Evolutionary conservation across 768 basidiomycete genomes (phyloP).

Genomic region (Macrocybe gigantea): DNA sequence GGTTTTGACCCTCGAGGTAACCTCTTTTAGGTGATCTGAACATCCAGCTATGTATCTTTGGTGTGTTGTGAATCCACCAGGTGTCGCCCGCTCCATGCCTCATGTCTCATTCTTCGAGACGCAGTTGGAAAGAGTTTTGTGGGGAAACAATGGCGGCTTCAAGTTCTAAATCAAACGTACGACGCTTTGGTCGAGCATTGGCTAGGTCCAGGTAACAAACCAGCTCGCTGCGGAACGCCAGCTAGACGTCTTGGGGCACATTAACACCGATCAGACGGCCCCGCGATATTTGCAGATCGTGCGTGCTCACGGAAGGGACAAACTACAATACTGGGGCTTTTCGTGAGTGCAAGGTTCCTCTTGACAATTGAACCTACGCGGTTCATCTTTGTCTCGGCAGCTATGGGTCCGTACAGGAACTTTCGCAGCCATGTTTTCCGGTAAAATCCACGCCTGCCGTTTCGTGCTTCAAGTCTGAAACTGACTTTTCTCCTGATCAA

Average conservation of each 20-base stretch:
- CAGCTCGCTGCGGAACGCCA: conserved; percentile 27
- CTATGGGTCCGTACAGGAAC: conserved; percentile 20
- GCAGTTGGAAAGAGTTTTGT: conserved; percentile 25
- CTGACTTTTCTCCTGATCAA: conserved; percentile 7
- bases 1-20: conserved; percentile 43
- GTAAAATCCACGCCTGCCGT: conserved; percentile 5
- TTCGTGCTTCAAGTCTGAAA: not conserved
- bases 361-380: not conserved
- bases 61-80: conserved; percentile 10
- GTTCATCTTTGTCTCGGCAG: conserved; percentile 4
- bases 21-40: not conserved
- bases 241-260: conserved; percentile 18
- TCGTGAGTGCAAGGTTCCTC: conserved; percentile 13
- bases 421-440: conserved; percentile 23
- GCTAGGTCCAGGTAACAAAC: conserved; percentile 25
- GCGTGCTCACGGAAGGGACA: conserved; percentile 23
- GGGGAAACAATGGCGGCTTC: conserved; percentile 6
- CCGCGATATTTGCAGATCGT: conserved; percentile 30
- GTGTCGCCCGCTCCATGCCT: conserved; percentile 28
- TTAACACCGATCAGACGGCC: conserved; percentile 33
- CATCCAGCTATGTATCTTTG: not conserved
- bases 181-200: conserved; percentile 23
- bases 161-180: conserved; percentile 17
- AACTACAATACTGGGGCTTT: conserved; percentile 26
- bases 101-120: conserved; percentile 28